These are phyloP conservation scores for Moesziomyces aphidis DNA, from an alignment of 1,284 basidiomycete species.

Conservation along the genomic window DNA sequence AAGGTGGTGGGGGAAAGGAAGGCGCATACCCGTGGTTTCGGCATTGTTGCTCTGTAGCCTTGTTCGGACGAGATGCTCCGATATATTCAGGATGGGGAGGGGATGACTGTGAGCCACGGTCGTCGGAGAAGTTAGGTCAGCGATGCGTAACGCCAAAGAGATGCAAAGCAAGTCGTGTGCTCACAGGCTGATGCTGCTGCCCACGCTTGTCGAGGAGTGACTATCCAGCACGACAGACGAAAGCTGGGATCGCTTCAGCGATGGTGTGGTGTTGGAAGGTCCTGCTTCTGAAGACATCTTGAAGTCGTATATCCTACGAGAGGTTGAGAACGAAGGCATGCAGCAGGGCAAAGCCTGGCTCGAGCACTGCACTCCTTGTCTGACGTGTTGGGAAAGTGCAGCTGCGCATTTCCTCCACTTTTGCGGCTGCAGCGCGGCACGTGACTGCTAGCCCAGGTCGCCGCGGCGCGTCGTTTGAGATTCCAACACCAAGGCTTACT, in stretches of 20 bases:
- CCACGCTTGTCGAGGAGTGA: slow-evolving; percentile 26
- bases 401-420: slow-evolving; percentile 37
- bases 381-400: slow-evolving; percentile 7
- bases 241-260: slow-evolving; percentile 25
- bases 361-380: slow-evolving; percentile 8
- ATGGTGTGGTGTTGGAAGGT: slow-evolving; percentile 13
- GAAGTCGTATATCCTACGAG: not conserved
- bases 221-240: slow-evolving; percentile 47
- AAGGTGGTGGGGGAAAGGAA: no score
- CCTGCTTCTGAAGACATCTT: slow-evolving; percentile 24
- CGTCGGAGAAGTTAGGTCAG: not conserved
- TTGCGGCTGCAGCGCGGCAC: slow-evolving; percentile 15
- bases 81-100: slow-evolving; percentile 94
- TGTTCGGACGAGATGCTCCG: slow-evolving; percentile 89
- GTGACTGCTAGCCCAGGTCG: slow-evolving; percentile 9
- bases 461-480: slow-evolving; percentile 11
- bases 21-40: slow-evolving; percentile 17
- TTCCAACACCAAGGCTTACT: not conserved
- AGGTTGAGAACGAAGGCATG: slow-evolving; percentile 1
- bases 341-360: slow-evolving; percentile 10
- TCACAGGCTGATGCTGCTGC: slow-evolving; percentile 46
- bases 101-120: slow-evolving; percentile 78
- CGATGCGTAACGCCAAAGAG: no score
- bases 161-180: not conserved
- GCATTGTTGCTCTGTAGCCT: slow-evolving; percentile 73